Base-by-base conservation (phyloP, 768 basidiomycete genomes). In the Suillus discolor region DNA sequence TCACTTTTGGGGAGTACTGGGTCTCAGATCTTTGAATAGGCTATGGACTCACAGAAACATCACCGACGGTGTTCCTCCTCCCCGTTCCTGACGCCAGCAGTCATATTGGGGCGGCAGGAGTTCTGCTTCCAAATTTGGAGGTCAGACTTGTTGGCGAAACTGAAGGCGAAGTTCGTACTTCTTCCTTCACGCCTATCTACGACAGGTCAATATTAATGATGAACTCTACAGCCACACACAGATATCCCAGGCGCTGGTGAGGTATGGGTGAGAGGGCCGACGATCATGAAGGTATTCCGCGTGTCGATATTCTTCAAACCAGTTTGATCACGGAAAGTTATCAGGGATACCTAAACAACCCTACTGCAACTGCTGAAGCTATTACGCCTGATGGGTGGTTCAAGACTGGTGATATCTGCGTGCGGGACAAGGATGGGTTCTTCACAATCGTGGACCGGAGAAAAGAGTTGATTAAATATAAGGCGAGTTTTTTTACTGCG, bases 341-440 rank as follows among this genome's bases (percentile, higher is more conserved):
- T 51, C 64, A 89, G 88, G 92, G 94, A 12, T 96, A 96, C 71
- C 76, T 90, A 67, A 88, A 88, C 69, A 93, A 96, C 66, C 78
- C 81, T 3, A 78, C 79, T 38, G 93, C 94, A 4, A 96, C 93
- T 2, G 77, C 79, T 28, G 83, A 87, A 16, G 77, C 88, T 7
- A 89, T 96, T 68, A 92, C 90, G 0, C 75, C 76, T 0, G 90
- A 93, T 59, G 84, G 87, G 4, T 97, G 93, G 93, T 89, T 94
- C 80, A 93, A 91, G 82, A 96, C 94, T 0, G 94, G 95, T 1
- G 95, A 97, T 74, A 85, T 96, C 60, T 91, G 85, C 2, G 74
- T 83, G 20, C 77, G 86, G 15, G 90, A 94, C 66, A 65, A 75
- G 3, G 87, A 93, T 0, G 94, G 93, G 0, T 91, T 82, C 72